These are phyloP conservation scores for Kwoniella dejecticola DNA, from an alignment of 768 basidiomycete genomes.

Conservation along the genomic window DNA sequence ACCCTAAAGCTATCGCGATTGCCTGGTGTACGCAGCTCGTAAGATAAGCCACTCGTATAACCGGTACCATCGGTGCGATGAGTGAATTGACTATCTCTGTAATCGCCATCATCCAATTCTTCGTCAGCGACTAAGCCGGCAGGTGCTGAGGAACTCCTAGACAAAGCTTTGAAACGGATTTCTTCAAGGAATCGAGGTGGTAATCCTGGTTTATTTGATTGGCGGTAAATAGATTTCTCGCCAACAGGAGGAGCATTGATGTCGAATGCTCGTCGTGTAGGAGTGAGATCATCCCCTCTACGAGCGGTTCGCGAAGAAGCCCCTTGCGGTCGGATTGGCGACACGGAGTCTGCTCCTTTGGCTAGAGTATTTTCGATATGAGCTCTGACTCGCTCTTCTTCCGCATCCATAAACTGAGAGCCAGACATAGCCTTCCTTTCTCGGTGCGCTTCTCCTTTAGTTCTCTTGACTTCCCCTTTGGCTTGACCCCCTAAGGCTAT, in stretches of 20 bases:
- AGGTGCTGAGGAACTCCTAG: slow-evolving; percentile 47
- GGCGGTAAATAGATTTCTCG: slow-evolving; percentile 41
- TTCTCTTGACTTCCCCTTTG: slow-evolving; percentile 26
- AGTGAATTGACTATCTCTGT: slow-evolving; percentile 59
- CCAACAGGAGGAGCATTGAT: slow-evolving; percentile 46
- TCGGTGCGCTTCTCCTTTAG: slow-evolving; percentile 34
- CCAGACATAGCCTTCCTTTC: slow-evolving; percentile 40
- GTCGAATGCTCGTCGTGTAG: slow-evolving; percentile 18
- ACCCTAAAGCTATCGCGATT: slow-evolving; percentile 36
- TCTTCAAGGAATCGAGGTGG: slow-evolving; percentile 54
- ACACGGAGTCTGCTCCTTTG: slow-evolving; percentile 62
- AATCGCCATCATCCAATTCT: slow-evolving; percentile 64
- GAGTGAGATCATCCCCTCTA: slow-evolving; percentile 34
- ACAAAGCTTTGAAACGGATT: slow-evolving; percentile 45
- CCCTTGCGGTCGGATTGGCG: slow-evolving; percentile 29
- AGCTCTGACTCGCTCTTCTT: slow-evolving; percentile 64
- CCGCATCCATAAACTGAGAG: slow-evolving; percentile 56
- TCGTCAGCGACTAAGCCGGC: slow-evolving; percentile 30
- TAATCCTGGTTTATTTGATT: slow-evolving; percentile 37
- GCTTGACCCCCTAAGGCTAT: slow-evolving; percentile 32
- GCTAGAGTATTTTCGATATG: slow-evolving; percentile 84
- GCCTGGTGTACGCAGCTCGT: slow-evolving; percentile 40
- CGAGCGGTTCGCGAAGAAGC: slow-evolving; percentile 41
- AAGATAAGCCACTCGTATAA: slow-evolving; percentile 64
- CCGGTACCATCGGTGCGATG: slow-evolving; percentile 63